Percentiles rank a stretch among this genome's conserved stretches.
These are phyloP conservation scores for Diaporthe citrichinensis DNA, from an alignment of 2,329 filamentous ascomycete genomes.

Conservation along the genomic window DNA sequence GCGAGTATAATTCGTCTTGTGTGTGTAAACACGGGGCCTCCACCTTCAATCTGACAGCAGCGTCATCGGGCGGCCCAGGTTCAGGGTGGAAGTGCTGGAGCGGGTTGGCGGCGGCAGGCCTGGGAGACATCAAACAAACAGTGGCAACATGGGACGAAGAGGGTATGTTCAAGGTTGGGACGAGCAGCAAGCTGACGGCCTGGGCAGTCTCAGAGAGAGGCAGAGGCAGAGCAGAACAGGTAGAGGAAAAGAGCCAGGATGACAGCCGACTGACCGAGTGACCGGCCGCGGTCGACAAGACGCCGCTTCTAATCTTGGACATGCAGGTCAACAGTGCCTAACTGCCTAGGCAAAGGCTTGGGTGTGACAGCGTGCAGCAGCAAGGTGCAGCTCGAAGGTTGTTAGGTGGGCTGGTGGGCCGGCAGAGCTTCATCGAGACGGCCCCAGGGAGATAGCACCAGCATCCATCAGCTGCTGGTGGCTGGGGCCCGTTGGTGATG, in stretches of 20 bases:
- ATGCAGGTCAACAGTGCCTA: conserved; percentile 22
- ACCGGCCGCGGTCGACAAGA: conserved; percentile 29
- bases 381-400: conserved; percentile 16
- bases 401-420: conserved; percentile 17
- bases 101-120: background rate
- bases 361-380: conserved; percentile 4
- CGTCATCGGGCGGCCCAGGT: conserved; percentile 34
- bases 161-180: conserved; percentile 30
- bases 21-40: conserved; percentile 27
- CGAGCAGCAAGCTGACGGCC: background rate
- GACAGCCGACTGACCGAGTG: conserved; percentile 4
- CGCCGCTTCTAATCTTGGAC: conserved; percentile 37
- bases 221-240: background rate
- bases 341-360: conserved; percentile 25
- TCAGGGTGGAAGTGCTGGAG: conserved; percentile 20
- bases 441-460: background rate
- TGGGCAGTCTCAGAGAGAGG: background rate
- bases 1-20: background rate
- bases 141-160: conserved; percentile 12
- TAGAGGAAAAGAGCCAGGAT: background rate
- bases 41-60: conserved; percentile 26
- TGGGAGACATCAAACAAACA: conserved; percentile 22
- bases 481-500: conserved; percentile 1
- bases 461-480: conserved; percentile 8
- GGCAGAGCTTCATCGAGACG: background rate